Conservation (phyloP, 169 alveolate genomes). For the Cryptosporidium xiaoi region DNA sequence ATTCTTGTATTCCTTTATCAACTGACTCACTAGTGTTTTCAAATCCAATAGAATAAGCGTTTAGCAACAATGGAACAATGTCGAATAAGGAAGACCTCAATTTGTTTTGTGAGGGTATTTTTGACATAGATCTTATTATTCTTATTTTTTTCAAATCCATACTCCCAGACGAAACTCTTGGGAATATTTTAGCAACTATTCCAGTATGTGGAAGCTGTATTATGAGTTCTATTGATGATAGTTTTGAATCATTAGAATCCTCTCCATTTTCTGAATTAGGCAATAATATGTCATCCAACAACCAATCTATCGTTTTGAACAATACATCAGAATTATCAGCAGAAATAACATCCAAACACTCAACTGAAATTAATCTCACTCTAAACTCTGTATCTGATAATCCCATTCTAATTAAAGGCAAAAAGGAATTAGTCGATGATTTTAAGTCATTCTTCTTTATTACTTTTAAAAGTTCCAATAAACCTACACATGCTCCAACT, state of each 20-base stretch:
- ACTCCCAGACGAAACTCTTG: constrained; percentile 21
- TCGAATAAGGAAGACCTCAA: constrained; percentile 36
- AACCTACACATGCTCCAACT: constrained; percentile 54
- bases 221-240: constrained; percentile 50
- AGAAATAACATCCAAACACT: constrained; percentile 37
- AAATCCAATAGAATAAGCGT: background rate
- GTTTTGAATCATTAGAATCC: background rate
- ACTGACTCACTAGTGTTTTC: background rate
- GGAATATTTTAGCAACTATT: constrained; percentile 26
- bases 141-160: constrained; percentile 1
- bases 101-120: constrained; percentile 42
- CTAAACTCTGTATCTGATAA: constrained; percentile 16
- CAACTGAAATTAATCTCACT: constrained; percentile 41
- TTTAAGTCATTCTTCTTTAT: constrained; percentile 9
- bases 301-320: constrained; percentile 12
- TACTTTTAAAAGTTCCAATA: constrained; percentile 33
- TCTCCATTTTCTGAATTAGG: background rate
- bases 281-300: constrained; percentile 31
- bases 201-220: constrained; percentile 46
- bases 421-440: background rate
- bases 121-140: constrained; percentile 38
- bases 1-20: background rate
- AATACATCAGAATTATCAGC: constrained; percentile 20
- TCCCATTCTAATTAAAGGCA: constrained; percentile 33
- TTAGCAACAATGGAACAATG: constrained; percentile 21